These are phyloP conservation scores for Oryza meridionalis DNA, from an alignment of 176 grass and related monocot genomes.

Conservation along the genomic window DNA sequence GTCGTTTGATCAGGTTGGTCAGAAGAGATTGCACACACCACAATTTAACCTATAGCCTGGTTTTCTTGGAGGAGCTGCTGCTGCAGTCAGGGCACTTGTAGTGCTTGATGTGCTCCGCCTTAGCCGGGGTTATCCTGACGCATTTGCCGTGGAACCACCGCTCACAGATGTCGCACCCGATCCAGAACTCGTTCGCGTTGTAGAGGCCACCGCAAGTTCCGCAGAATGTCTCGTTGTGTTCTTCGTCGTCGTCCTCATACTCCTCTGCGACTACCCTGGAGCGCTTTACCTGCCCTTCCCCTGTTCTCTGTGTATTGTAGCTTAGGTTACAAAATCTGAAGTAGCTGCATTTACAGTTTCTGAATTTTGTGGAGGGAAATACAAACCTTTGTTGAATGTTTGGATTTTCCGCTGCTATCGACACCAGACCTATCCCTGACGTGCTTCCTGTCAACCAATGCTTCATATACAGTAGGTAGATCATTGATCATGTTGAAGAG, in stretches of 20 bases:
- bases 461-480: slow-evolving; percentile 62
- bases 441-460: slow-evolving; percentile 58
- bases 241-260: slow-evolving; percentile 46
- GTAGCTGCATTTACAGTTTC: background rate
- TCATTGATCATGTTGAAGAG: slow-evolving; percentile 81
- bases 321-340: background rate
- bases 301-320: slow-evolving; percentile 20
- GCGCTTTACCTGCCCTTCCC: slow-evolving; percentile 42
- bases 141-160: slow-evolving; percentile 86
- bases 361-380: background rate
- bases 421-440: slow-evolving; percentile 59
- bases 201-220: slow-evolving; percentile 58
- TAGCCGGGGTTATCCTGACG: slow-evolving; percentile 69
- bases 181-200: slow-evolving; percentile 70
- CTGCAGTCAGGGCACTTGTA: slow-evolving; percentile 83
- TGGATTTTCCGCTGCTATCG: slow-evolving; percentile 67
- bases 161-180: slow-evolving; percentile 77
- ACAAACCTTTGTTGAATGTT: slow-evolving; percentile 61
- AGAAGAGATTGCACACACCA: slow-evolving; percentile 21
- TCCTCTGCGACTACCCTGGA: slow-evolving; percentile 33
- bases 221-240: slow-evolving; percentile 70
- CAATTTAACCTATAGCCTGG: slow-evolving; percentile 39
- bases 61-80: slow-evolving; percentile 60
- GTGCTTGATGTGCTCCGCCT: slow-evolving; percentile 75
- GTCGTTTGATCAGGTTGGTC: slow-evolving; percentile 48